phyloP scores from a whole-genome alignment of 805 yeast species.

The Saturnispora galanensis region DNA sequence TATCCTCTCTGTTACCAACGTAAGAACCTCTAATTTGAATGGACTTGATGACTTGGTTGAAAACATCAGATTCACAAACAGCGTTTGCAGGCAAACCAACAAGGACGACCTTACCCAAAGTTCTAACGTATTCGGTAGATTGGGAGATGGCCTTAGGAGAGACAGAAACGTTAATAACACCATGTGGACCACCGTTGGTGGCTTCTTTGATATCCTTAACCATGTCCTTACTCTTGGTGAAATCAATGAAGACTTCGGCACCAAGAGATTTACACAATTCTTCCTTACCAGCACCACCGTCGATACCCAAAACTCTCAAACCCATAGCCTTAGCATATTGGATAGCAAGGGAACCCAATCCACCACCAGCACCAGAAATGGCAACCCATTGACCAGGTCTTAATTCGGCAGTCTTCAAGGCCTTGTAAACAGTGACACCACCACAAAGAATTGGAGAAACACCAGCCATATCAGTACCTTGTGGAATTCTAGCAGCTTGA shows the following conservation, averaged over 20 bases:
- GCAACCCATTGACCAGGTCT: conserved; percentile 44
- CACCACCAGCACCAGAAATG: conserved; percentile 43
- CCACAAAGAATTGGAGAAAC: conserved; percentile 44
- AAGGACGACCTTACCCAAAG: conserved; percentile 48
- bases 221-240: conserved; percentile 30
- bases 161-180: conserved; percentile 43
- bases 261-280: conserved; percentile 32
- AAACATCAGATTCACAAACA: conserved; percentile 40
- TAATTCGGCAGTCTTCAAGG: conserved; percentile 39
- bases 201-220: conserved; percentile 31
- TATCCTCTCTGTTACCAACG: conserved; percentile 53
- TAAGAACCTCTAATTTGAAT: conserved; percentile 47
- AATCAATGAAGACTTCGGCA: conserved; percentile 40
- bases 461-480: conserved; percentile 37
- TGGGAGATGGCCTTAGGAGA: conserved; percentile 39
- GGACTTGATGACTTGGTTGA: conserved; percentile 46
- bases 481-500: conserved; percentile 39
- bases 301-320: conserved; percentile 37
- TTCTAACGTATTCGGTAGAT: conserved; percentile 33
- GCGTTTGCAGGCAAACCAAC: conserved; percentile 61
- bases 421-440: conserved; percentile 46
- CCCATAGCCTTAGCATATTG: conserved; percentile 45
- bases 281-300: conserved; percentile 39
- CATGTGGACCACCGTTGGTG: conserved; percentile 45
- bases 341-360: conserved; percentile 41